Conservation (phyloP, 1,284 basidiomycete genomes). For the Pholiota adiposa region DNA sequence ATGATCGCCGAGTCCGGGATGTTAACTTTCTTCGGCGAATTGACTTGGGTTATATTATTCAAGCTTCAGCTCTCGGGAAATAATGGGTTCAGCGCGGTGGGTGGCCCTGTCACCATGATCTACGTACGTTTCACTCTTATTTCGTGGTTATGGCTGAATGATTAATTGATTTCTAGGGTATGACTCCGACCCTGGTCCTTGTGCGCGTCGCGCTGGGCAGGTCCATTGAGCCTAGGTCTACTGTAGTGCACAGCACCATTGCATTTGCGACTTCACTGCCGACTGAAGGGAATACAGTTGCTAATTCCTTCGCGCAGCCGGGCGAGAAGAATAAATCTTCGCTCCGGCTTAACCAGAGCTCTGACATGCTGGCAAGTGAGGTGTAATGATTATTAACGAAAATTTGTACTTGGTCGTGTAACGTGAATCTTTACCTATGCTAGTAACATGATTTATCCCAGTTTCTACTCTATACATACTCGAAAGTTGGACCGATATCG, state of each 20-base stretch:
- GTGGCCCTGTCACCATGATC: conserved; percentile 8
- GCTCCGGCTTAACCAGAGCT: not conserved
- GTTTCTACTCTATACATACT: no score
- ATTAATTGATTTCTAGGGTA: no score
- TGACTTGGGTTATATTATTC: conserved; percentile 17
- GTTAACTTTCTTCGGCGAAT: conserved; percentile 10
- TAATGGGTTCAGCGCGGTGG: conserved; percentile 11
- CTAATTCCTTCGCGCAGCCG: not conserved
- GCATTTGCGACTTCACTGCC: not conserved
- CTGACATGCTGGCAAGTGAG: not conserved
- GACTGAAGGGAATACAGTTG: not conserved
- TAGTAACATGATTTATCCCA: no score
- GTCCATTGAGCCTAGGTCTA: conserved; percentile 3
- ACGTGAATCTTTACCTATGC: no score
- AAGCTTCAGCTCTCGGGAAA: conserved; percentile 12
- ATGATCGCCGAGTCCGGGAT: conserved; percentile 15
- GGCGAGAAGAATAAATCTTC: not conserved
- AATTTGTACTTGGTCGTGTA: no score
- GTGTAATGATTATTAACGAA: no score
- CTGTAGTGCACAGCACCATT: not conserved
- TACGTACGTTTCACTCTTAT: no score
- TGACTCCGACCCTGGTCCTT: no score
- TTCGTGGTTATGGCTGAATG: no score
- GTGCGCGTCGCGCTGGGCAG: conserved; percentile 17
- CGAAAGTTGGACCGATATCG: no score